Conservation (phyloP, 805 yeast species). For the Cephaloascus albidus region DNA sequence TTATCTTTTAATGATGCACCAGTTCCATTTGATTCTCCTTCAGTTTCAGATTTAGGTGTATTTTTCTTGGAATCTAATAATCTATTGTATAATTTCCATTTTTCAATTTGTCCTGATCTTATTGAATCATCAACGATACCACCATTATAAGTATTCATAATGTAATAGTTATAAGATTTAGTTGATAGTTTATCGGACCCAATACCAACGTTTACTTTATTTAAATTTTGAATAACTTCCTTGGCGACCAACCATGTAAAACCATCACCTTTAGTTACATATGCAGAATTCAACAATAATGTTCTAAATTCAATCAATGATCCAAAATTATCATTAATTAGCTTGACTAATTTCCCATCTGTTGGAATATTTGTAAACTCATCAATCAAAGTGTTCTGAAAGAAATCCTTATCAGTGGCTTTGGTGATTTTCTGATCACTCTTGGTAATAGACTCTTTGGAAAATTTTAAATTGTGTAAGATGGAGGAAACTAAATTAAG, state of each 20-base stretch:
- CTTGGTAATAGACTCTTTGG: conserved; percentile 32
- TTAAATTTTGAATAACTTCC: conserved; percentile 15
- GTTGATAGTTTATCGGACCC: conserved; percentile 12
- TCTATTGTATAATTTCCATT: conserved; percentile 13
- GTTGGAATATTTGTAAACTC: conserved; percentile 22
- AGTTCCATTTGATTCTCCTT: conserved; percentile 1
- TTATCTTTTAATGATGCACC: conserved; percentile 7
- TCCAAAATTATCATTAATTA: conserved; percentile 62
- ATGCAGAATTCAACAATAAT: conserved; percentile 58
- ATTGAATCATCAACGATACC: conserved; percentile 71
- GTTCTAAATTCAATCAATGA: conserved; percentile 68
- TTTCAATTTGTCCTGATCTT: conserved; percentile 40
- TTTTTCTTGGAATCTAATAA: background rate
- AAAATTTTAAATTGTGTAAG: conserved; percentile 39
- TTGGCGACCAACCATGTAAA: conserved; percentile 81
- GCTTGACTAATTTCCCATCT: conserved; percentile 26
- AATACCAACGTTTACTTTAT: too few species aligned
- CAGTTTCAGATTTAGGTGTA: too few species aligned
- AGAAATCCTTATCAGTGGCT: conserved; percentile 20
- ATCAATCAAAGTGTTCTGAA: conserved; percentile 17
- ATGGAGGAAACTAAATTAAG: conserved; percentile 36
- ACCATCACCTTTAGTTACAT: conserved; percentile 79
- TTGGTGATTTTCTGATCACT: conserved; percentile 6
- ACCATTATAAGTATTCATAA: conserved; percentile 80
- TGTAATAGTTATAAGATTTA: conserved; percentile 40